Percentiles rank a stretch among this genome's conserved stretches.
Evolutionary conservation across 2,329 filamentous ascomycete genomes (phyloP).

Genomic region (Epichloe hybrida): DNA sequence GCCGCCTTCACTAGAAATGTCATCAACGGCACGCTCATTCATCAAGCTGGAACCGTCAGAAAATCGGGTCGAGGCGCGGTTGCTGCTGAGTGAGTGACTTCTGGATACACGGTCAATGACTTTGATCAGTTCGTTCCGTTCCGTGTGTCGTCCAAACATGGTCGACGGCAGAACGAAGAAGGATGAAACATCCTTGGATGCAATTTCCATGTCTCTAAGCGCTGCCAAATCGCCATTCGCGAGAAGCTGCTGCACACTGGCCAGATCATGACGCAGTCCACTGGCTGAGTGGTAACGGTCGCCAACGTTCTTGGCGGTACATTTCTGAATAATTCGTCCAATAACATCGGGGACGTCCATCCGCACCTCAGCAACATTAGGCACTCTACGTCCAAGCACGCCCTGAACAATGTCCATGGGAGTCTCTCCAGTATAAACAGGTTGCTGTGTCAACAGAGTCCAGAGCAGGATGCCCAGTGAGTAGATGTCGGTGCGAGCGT

Average conservation of each 20-base stretch:
- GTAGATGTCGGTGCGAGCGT: slow-evolving; percentile 87
- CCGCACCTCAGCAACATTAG: slow-evolving; percentile 61
- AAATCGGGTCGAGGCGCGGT: slow-evolving; percentile 29
- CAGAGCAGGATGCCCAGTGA: slow-evolving; percentile 82
- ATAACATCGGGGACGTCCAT: slow-evolving; percentile 76
- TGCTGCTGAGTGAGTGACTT: slow-evolving; percentile 40
- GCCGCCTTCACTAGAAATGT: slow-evolving; percentile 43
- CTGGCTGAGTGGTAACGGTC: slow-evolving; percentile 85
- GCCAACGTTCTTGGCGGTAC: slow-evolving; percentile 75
- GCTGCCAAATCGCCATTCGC: slow-evolving; percentile 59
- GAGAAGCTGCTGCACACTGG: slow-evolving; percentile 59
- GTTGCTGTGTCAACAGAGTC: slow-evolving; percentile 66
- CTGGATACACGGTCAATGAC: slow-evolving; percentile 66
- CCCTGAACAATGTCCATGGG: slow-evolving; percentile 87
- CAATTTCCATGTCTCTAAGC: slow-evolving; percentile 62
- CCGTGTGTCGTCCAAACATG: slow-evolving; percentile 67
- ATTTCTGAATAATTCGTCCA: slow-evolving; percentile 74
- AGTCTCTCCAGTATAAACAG: slow-evolving; percentile 65
- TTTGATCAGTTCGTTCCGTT: slow-evolving; percentile 55
- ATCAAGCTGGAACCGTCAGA: slow-evolving; percentile 43
- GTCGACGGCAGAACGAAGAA: slow-evolving; percentile 75
- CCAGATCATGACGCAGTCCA: slow-evolving; percentile 70
- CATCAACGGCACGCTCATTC: slow-evolving; percentile 34
- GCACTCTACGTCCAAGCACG: slow-evolving; percentile 67
- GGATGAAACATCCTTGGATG: slow-evolving; percentile 75